Base-by-base conservation (phyloP, 495 filamentous ascomycete species). In the Tuber magnatum region DNA sequence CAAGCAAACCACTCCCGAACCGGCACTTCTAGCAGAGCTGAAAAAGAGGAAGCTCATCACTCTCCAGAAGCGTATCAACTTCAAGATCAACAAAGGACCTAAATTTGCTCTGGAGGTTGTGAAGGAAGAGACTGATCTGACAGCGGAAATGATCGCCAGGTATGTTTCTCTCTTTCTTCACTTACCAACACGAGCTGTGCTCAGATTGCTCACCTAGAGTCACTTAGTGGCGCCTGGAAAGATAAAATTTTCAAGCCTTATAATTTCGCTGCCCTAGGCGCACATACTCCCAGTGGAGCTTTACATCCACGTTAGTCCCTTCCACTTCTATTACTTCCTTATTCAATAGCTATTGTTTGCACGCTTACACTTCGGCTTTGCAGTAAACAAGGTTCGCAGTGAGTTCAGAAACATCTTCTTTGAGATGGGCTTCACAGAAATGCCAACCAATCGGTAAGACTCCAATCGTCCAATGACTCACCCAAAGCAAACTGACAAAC, bases 381-480 rank as follows among this genome's bases (percentile, higher is more conserved):
- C n/a, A 85, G 84, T 98, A 79, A 97, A 92, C 84, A 97, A 97
- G 85, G 94, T 97, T 75, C 90, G 94, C 70, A 87, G 91, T 75
- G 95, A 97, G 84, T 96, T 98, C 88, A 88, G 95, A 69, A 92
- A 93, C 82, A 97, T 97, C 83, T 97, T 98, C 90, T 99, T 99
- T 84, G 93, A 96, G 80, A 91, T 92, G 87, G 92, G 91, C 46
- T 94, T 94, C 84, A 88, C 90, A 73, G 92, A 94, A 83, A 94
- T 94, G 92, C 89, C 92, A 24, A 94, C 92, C 7, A 89, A 89
- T 78, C 85, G 87, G 84, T 90, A 80, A 38, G 75, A 9, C 24
- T 42, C 20, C 28, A 35, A 38, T 14, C 28, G 14, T 7, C 10
- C 1, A 10, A 16, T 40, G 0, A 12, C 38, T 2, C 8, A 10